Base-by-base conservation (phyloP, 805 yeast species). In the Monosporozyma siamensis region DNA sequence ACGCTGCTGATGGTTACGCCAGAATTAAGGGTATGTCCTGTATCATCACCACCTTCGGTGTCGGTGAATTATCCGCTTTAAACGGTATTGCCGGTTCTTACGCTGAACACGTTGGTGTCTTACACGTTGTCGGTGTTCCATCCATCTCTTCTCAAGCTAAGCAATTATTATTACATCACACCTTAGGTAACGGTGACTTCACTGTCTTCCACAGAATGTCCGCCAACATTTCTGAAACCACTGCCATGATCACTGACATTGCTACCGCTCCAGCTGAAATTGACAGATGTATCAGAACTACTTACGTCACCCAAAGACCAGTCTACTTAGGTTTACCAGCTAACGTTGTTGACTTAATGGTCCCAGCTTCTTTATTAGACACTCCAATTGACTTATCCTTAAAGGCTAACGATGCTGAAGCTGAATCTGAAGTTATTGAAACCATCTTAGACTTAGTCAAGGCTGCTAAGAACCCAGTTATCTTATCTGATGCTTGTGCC, bases 21-120 rank as follows among this genome's bases (percentile, higher is more conserved):
- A 70, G 95, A 63, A 71, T 85, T 55, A 84, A 82, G 66, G 82
- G 89, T 46, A 66, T 84, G 59, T 75, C 82, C 48, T 80, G 83
- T 53, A 52, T 85, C 40, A 71, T 84, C 56, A 85, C 95, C 61
- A 85, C 95, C 40, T 85, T 85, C 61, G 95, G 95, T 66, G 95
- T 85, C 44, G 95, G 95, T 63, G 95, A 84, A 65, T 72, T 84
- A 58, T 74, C 83, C 23, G 90, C 94, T 10, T 69, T 84, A 54
- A 84, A 84, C 64, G 95, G 92, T 55, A 74, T 86, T 59, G 95
- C 89, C 36, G 95, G 95, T 54, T 71, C 92, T 41, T 85, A 78
- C 66, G 89, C 95, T 49, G 95, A 86, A 66, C 94, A 85, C 66
- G 89, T 86, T 48, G 92, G 92, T 54, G 64, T 84, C 52, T 67